Base-by-base conservation (phyloP, 176 grass and related monocot genomes). In the Oryza coarctata region DNA sequence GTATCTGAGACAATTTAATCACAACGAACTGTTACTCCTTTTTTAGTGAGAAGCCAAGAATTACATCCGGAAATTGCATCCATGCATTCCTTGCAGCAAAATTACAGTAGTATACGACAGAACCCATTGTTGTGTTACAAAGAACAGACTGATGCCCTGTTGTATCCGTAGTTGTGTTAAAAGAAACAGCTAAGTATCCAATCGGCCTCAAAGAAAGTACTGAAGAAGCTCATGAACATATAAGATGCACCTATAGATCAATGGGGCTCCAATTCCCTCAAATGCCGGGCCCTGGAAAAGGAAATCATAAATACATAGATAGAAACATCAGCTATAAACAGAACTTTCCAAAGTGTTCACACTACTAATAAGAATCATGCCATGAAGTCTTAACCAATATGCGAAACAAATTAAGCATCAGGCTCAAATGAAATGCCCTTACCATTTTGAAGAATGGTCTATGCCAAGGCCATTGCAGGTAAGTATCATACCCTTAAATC, bases 401-500 rank as follows among this genome's bases (percentile, higher is more conserved):
- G 12, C 14, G 3, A 64, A 67, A 8, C 45, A 75, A 65, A 77
- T 39, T 67, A 35, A 8, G 4, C 2, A 75, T 63, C 30, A 25
- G 63, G 64, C 80, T 84, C 31, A 79, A 63, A 31, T 32, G 44
- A 36, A 70, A 41, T 43, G 27, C 45, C 32, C 28, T 87, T 81
- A 87, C 84, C 87, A 89, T 73, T 87, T 87, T 14, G 85, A 82
- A 71, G 81, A 44, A 43, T 88, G 89, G 40, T 88, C 88, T 81
- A 94, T 92, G 36, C 89, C 85, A 78, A 94, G 93, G 60, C 93
- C 93, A 88, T 92, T 90, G 82, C 93, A 94, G 29, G 93, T 94
- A 72, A 94, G 87, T 80, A 94, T 92, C 93, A 94, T 92, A 65
- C 89, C 87, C 73, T 92, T 86, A 87, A 94, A 94, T 83, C 90